Evolutionary conservation across 1,139 yeast species (phyloP), one percentile per base, ranked within the genome.

Genomic region (Pichia kudriavzevii): DNA sequence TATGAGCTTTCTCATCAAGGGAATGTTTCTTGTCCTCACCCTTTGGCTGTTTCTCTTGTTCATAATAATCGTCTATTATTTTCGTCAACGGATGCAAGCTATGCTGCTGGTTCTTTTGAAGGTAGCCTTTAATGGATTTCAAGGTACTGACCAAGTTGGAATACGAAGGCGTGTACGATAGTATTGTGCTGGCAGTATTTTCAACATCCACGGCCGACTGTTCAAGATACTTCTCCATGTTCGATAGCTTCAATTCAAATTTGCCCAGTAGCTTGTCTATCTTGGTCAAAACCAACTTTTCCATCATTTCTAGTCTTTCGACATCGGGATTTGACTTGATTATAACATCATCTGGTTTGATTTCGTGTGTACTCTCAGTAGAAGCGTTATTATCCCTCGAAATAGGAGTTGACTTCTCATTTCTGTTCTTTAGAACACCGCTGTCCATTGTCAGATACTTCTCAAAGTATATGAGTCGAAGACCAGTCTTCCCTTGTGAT

Each of bases 211-310:
- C 13, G 10, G 38, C 36, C 35, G 34, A 45, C 42, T 25, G 48
- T 44, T 46, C 60, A 47, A 75, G 70, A 45, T 66, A 73, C 40
- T 59, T 65, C 43, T 75, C 81, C 40, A 75, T 64, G 25, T 61
- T 60, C 32, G 70, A 75, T 23, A 75, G 55, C 32, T 72, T 60
- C 2, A 67, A 57, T 44, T 75, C 82, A 20, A 75, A 64, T n/a
- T 72, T 67, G 3, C 69, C 63, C 25, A 75, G 58, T 42, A 75
- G 73, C 10, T 50, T 52, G 47, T 75, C 81, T 30, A 75, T 53
- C 35, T 67, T 67, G 39, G 68, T 75, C 21, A 74, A 62, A 32
- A 72, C 56, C 14, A 65, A 51, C 41, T 68, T 75, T 41, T 74
- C 78, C 3, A 73, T 58, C 0, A 68, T 47, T 29, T 36, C 41